Base-by-base conservation (phyloP, 2,329 filamentous ascomycete species). In the Lasiodiplodia hormozganensis region DNA sequence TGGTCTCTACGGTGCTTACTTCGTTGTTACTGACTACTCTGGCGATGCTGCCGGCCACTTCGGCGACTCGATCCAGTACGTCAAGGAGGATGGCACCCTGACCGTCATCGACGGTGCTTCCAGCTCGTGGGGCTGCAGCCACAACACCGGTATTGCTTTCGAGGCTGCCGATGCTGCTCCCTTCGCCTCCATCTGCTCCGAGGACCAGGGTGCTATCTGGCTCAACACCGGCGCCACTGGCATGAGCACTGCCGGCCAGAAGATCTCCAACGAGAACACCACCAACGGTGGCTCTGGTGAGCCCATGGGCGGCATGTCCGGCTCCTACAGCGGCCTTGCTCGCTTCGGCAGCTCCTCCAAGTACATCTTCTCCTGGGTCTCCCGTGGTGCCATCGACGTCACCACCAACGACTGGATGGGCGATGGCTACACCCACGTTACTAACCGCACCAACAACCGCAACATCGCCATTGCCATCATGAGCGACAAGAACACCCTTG, bases 121-220 rank as follows among this genome's bases (percentile, higher is more conserved):
- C 53, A 87, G 84, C 68, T 80, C 82, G 16, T 89, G 87, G 83
- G 88, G 87, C 21, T 90, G 88, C 80, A 87, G 84, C 6, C 87
- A 89, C 82, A 90, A 90, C 78, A 89, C 87, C 0, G 88, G 88
- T 68, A 89, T 90, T 67, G 87, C 86, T 6, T 85, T 90, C 66
- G 88, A 89, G 74, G 86, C 84, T 21, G 86, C 87, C 23, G 86
- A 88, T 62, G 83, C 81, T 16, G 80, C 84, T 21, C 88, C 88
- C 4, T 89, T 87, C 70, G 86, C 87, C 25, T 85, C 82, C 65
- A 80, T 89, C 69, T 89, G 87, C 72, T 84, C 87, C 21, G 87
- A 89, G 72, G 88, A 89, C 71, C 87, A 89, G 74, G 88, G 87
- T 25, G 85, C 83, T 52, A 87, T 90, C 77, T 89, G 87, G 87